Evolutionary conservation across 345 rosid genomes (phyloP), one percentile per base, ranked within the genome.

Genomic region (Bruguiera parviflora): DNA sequence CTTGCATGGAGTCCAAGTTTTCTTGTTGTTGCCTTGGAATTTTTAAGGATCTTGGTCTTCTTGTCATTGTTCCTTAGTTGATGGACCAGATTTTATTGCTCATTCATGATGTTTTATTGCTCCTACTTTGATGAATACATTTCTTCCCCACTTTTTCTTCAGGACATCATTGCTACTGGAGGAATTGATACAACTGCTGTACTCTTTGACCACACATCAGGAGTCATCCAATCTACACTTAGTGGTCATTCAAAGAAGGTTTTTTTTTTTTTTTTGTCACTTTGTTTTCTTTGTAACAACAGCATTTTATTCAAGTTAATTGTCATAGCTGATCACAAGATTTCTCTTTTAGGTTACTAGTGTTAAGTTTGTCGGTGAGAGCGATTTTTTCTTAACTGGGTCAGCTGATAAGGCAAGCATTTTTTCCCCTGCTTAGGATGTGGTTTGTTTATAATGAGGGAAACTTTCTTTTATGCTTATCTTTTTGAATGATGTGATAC

Each of bases 211-310:
- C 89, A 89, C 58, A 71, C 89, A 68, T 92, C 97, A 59, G 99
- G 99, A 72, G 88, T 90, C 81, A 86, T 96, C 64, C 49, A 85
- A 69, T 85, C 98, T 59, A 89, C 95, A 7, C 87, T 96, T 53
- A 88, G 87, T 78, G 98, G 99, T 72, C 99, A 96, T 71, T 82
- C 98, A 29, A 92, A 92, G 84, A 95, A 90, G 99, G 99, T 94
- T 75, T 47, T 28, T 46, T 28, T 16, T 61, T 33, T 37, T 57
- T 66, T 27, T 39, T n/a, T n/a, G n/a, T n/a, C n/a, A n/a, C 2
- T 55, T 71, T 22, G 28, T 72, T 33, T 29, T 27, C 53, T 10
- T n/a, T 52, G 13, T 47, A 32, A 56, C 35, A 52, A 68, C 49
- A 43, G 18, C 49, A 43, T 73, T 61, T 28, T 28, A 5, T 64